A percentile compares a stretch with the other conserved stretches of the same genome.
phyloP scores from a whole-genome alignment of 1,284 basidiomycete genomes.

The Bondarzewia mesenterica region DNA sequence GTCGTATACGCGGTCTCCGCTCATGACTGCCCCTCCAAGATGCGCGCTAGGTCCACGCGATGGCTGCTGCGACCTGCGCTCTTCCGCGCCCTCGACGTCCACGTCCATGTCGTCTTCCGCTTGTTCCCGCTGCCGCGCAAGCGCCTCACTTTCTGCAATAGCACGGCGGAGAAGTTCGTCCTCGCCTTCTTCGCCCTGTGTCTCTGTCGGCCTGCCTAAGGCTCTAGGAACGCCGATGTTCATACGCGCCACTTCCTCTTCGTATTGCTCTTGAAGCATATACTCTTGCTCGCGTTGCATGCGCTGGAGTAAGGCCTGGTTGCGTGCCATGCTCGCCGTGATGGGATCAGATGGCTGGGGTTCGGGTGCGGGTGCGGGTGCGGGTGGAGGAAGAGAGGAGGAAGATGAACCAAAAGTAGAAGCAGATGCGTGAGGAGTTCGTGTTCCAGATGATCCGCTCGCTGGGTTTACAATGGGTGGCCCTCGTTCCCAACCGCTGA shows the following conservation, averaged over 20 bases:
- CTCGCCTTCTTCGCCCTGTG: slow-evolving; percentile 34
- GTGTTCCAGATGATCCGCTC: neutral
- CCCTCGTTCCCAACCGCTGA: slow-evolving; percentile 2
- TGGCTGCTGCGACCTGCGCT: neutral
- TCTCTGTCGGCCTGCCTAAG: slow-evolving; percentile 13
- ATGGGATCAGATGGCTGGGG: slow-evolving; percentile 52
- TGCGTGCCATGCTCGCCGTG: slow-evolving; percentile 58
- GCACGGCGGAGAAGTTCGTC: slow-evolving; percentile 54
- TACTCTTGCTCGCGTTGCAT: slow-evolving; percentile 64
- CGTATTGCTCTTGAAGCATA: slow-evolving; percentile 52
- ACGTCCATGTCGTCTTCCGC: slow-evolving; percentile 17
- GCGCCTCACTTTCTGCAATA: slow-evolving; percentile 57
- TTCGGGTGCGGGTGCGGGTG: neutral
- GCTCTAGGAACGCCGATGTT: slow-evolving; percentile 10
- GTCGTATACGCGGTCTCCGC: slow-evolving; percentile 51
- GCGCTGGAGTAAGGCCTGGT: slow-evolving; percentile 50
- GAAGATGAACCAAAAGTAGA: neutral
- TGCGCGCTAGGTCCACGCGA: slow-evolving; percentile 3
- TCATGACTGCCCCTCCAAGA: neutral
- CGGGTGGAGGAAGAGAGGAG: neutral
- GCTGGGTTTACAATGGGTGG: neutral
- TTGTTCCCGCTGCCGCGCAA: slow-evolving; percentile 28
- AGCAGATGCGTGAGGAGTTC: neutral
- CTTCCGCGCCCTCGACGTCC: slow-evolving; percentile 20
- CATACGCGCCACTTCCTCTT: slow-evolving; percentile 32